Percentiles rank a stretch among this genome's conserved stretches.
Conservation (phyloP, 2,329 filamentous ascomycete genomes). For the Elsinoe necatrix region DNA sequence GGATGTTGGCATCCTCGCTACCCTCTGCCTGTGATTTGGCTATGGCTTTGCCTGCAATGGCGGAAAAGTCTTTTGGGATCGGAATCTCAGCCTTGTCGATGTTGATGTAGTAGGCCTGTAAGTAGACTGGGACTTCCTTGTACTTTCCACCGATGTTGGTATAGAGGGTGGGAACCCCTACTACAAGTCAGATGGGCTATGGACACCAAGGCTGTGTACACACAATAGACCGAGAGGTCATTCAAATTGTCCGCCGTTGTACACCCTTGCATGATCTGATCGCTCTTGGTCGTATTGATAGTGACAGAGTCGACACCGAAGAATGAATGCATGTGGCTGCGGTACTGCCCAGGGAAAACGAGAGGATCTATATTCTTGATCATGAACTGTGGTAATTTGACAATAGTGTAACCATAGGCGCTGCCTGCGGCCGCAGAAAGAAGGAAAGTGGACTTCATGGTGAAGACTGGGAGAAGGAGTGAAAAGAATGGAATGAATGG, state of each 20-base stretch:
- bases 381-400: constrained; percentile 32
- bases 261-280: constrained; percentile 35
- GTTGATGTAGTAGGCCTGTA: constrained; percentile 43
- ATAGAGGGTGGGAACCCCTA: constrained; percentile 38
- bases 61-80: constrained; percentile 38
- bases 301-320: constrained; percentile 38
- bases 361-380: constrained; percentile 41
- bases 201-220: background rate
- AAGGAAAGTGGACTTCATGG: background rate
- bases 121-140: constrained; percentile 35
- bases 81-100: constrained; percentile 35
- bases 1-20: constrained; percentile 22
- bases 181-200: background rate
- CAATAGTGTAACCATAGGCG: constrained; percentile 28
- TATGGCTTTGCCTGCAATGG: constrained; percentile 35
- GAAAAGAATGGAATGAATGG: background rate
- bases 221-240: constrained; percentile 39
- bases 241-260: constrained; percentile 40
- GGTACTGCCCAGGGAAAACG: constrained; percentile 35
- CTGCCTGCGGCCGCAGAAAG: constrained; percentile 21
- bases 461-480: background rate
- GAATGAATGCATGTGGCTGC: constrained; percentile 39
- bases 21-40: constrained; percentile 29
- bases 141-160: constrained; percentile 42
- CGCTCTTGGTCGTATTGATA: constrained; percentile 31